Evolutionary conservation across 2,329 filamentous ascomycete species (phyloP).

Genomic region (Tricladium varicosporioides): DNA sequence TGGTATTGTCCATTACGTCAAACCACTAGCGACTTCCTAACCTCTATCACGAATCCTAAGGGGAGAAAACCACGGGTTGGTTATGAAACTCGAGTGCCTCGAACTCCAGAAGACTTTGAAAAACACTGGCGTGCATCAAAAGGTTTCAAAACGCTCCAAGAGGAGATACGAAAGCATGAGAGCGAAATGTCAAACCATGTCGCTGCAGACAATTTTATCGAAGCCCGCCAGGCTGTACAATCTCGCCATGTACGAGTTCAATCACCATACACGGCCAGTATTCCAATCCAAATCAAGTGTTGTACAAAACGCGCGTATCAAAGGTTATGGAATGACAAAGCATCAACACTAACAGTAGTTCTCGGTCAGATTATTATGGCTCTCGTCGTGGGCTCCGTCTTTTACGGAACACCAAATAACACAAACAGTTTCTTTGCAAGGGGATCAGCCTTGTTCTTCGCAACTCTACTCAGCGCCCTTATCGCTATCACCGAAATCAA

Average conservation of each 20-base stretch:
- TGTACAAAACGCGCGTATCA: constrained; percentile 81
- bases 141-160: constrained; percentile 39
- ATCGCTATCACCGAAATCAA: constrained; percentile 65
- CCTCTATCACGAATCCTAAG: constrained; percentile 65
- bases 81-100: constrained; percentile 55
- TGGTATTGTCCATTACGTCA: constrained; percentile 65
- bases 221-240: constrained; percentile 32
- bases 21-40: constrained; percentile 65
- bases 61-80: constrained; percentile 55
- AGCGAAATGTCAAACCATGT: constrained; percentile 35
- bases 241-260: constrained; percentile 58
- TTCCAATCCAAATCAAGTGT: constrained; percentile 70
- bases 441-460: constrained; percentile 66
- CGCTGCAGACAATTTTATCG: constrained; percentile 38
- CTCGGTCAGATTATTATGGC: constrained; percentile 47
- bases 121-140: constrained; percentile 48
- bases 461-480: constrained; percentile 66
- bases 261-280: constrained; percentile 83
- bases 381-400: constrained; percentile 53
- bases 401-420: constrained; percentile 55
- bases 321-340: constrained; percentile 74
- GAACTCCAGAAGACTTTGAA: constrained; percentile 55
- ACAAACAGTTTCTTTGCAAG: constrained; percentile 60
- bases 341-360: constrained; percentile 54
- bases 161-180: constrained; percentile 55